Evolutionary conservation across 805 yeast species (phyloP).

Genomic region (Lipomyces sp.): DNA sequence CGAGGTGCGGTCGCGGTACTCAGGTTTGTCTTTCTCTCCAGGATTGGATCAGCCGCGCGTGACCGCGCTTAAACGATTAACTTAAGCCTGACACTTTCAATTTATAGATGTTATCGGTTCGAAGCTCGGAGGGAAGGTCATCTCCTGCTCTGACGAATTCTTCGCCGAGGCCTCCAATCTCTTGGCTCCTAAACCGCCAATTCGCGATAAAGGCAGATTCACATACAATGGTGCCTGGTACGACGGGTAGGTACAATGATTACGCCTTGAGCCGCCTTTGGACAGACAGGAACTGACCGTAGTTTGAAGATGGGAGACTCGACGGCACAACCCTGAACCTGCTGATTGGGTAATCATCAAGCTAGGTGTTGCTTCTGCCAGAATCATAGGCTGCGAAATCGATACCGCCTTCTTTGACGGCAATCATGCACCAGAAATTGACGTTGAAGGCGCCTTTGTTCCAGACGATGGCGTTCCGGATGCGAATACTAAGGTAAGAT

Average conservation of each 20-base stretch:
- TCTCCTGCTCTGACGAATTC: constrained; percentile 85
- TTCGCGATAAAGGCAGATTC: constrained; percentile 56
- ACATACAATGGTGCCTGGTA: constrained; percentile 86
- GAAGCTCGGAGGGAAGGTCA: constrained; percentile 77
- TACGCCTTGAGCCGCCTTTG: background rate
- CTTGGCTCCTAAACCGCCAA: constrained; percentile 78
- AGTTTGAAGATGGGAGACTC: constrained; percentile 74
- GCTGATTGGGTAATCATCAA: constrained; percentile 87
- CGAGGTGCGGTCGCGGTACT: constrained; percentile 25
- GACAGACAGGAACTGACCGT: background rate
- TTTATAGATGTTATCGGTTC: constrained; percentile 74
- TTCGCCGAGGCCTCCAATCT: constrained; percentile 91
- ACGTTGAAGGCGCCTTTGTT: constrained; percentile 65
- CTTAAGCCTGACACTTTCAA: background rate
- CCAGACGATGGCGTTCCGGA: constrained; percentile 45
- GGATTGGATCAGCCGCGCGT: background rate
- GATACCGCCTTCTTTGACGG: constrained; percentile 96
- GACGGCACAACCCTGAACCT: constrained; percentile 84
- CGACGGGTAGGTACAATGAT: constrained; percentile 63
- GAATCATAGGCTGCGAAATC: constrained; percentile 78
- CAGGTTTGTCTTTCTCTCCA: constrained; percentile 18
- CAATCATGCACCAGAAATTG: constrained; percentile 88
- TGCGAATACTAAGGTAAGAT: constrained; percentile 40
- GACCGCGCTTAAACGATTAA: background rate
- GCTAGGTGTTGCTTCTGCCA: constrained; percentile 83